Evolutionary conservation across 1,284 basidiomycete species (phyloP).

Genomic region (Apiotrichum laibachii): DNA sequence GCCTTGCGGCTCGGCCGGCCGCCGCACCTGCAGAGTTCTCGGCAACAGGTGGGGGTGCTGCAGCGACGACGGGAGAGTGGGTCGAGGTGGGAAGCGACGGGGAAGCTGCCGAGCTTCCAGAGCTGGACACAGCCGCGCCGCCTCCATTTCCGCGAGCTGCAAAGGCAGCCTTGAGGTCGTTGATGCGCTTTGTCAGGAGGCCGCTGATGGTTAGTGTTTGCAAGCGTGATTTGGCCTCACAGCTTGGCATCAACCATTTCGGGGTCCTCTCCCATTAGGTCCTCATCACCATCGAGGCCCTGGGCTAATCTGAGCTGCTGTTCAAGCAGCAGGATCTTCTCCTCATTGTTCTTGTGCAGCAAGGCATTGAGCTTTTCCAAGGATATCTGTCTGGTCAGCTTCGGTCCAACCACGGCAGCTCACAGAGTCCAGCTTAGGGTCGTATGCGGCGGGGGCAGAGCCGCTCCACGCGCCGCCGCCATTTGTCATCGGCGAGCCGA

Average conservation of each 20-base stretch:
- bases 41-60: too few species aligned
- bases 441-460: neutral
- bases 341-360: slow-evolving; percentile 35
- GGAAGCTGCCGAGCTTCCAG: neutral
- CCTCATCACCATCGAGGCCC: slow-evolving; percentile 18
- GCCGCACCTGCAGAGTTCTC: neutral
- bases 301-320: slow-evolving; percentile 9
- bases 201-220: slow-evolving; percentile 17
- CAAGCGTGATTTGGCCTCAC: slow-evolving; percentile 19
- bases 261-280: slow-evolving; percentile 33
- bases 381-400: slow-evolving; percentile 18
- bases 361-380: slow-evolving; percentile 33
- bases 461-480: neutral
- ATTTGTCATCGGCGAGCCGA: neutral
- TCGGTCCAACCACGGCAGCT: neutral
- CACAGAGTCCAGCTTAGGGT: slow-evolving; percentile 15
- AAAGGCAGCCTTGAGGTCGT: slow-evolving; percentile 38
- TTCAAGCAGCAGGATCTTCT: slow-evolving; percentile 32
- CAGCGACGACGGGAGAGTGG: too few species aligned
- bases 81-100: too few species aligned
- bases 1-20: neutral
- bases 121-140: slow-evolving; percentile 10
- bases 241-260: slow-evolving; percentile 36
- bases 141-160: slow-evolving; percentile 8
- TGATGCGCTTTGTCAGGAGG: slow-evolving; percentile 33